These are phyloP conservation scores for Boletus vermiculosoides DNA, from an alignment of 768 basidiomycete genomes.

Conservation along the genomic window DNA sequence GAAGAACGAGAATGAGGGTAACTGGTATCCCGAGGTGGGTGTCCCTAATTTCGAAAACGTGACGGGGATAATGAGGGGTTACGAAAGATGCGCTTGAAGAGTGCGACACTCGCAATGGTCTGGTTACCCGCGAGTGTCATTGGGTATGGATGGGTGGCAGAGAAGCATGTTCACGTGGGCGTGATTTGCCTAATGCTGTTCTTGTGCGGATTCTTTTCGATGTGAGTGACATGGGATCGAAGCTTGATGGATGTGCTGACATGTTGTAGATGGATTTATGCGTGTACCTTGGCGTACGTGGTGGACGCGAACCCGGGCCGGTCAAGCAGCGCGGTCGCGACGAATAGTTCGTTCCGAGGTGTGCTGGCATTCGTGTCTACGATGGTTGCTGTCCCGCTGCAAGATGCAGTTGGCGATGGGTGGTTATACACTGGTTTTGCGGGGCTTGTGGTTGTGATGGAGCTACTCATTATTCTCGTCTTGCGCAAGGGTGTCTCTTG, in stretches of 20 bases:
- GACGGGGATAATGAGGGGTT: neutral
- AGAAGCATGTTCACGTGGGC: conserved; percentile 60
- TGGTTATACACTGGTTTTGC: conserved; percentile 72
- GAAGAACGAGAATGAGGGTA: conserved; percentile 45
- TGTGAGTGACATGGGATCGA: conserved; percentile 44
- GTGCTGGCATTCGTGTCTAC: conserved; percentile 62
- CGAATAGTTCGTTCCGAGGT: conserved; percentile 78
- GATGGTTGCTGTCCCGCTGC: conserved; percentile 73
- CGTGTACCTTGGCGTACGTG: conserved; percentile 76
- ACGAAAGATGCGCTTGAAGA: conserved; percentile 67
- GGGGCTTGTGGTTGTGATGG: conserved; percentile 51
- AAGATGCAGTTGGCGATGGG: conserved; percentile 76
- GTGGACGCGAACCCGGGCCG: conserved; percentile 85
- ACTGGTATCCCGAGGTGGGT: conserved; percentile 62
- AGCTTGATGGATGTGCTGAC: neutral
- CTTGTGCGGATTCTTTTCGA: conserved; percentile 67
- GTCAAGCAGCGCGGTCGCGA: conserved; percentile 70
- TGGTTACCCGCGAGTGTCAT: conserved; percentile 56
- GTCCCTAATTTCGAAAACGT: neutral
- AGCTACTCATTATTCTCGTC: conserved; percentile 58
- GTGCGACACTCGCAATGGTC: conserved; percentile 56
- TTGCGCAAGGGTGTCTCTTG: conserved; percentile 57
- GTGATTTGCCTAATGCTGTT: conserved; percentile 73
- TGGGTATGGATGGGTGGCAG: conserved; percentile 74
- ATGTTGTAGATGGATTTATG: conserved; percentile 51